phyloP scores from a whole-genome alignment of 169 alveolate genomes.

The Babesia divergens region DNA sequence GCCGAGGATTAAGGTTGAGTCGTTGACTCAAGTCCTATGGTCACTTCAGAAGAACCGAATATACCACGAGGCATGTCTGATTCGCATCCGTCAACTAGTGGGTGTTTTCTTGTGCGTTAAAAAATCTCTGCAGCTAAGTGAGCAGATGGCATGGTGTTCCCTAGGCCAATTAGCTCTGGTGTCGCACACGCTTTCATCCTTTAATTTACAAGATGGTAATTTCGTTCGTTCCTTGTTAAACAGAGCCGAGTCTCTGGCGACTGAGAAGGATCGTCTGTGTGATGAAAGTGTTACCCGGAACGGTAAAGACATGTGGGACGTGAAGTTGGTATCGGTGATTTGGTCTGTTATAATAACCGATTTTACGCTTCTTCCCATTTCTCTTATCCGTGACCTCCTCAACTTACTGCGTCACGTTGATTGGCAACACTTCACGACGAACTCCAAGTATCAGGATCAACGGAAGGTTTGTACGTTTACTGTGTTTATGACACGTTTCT shows the following conservation, averaged over 20 bases:
- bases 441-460: constrained; percentile 25
- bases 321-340: constrained; percentile 15
- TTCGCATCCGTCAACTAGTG: constrained; percentile 4
- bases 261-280: not conserved
- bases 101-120: not conserved
- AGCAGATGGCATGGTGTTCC: not conserved
- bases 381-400: not conserved
- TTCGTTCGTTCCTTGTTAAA: not conserved
- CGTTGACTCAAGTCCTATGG: constrained; percentile 54
- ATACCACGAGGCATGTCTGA: constrained; percentile 13
- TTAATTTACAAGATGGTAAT: not conserved
- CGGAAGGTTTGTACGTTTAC: not conserved
- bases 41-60: constrained; percentile 58
- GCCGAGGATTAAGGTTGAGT: constrained; percentile 24
- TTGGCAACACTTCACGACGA: constrained; percentile 19
- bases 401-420: not conserved
- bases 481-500: not conserved
- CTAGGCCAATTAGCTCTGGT: constrained; percentile 42
- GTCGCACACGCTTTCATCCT: constrained; percentile 29
- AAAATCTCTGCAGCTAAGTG: not conserved
- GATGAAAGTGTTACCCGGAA: not conserved
- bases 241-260: constrained; percentile 7
- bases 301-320: constrained; percentile 1
- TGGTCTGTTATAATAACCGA: constrained; percentile 39
- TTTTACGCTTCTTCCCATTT: not conserved